Base-by-base conservation (phyloP, 2,329 filamentous ascomycete genomes). In the Epichloe brachyelytri region DNA sequence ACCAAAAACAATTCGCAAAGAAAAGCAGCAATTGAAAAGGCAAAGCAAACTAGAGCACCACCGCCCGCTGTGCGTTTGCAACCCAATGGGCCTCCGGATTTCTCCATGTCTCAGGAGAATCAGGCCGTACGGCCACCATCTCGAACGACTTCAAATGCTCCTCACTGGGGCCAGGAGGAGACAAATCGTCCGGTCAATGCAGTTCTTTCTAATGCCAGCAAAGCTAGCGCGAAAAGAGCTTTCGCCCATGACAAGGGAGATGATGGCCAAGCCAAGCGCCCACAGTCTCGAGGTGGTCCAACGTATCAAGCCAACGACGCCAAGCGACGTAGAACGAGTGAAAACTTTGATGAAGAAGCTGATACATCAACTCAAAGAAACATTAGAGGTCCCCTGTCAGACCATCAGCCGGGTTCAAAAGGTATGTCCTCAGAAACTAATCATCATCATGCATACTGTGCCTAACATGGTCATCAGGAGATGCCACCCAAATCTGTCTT, bases 331-430 rank as follows among this genome's bases (percentile, higher is more conserved):
- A 85, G 84, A 63, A 93, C 84, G 49, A 82, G 85, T 41, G 85
- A 91, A 48, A 78, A 82, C 52, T 77, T 80, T 54, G 82, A 87
- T 55, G 78, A 83, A 51, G 80, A 83, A 50, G 69, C 75, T 43
- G 76, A 79, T 45, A 74, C 74, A 61, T 74, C 80, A 51, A 76
- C 79, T 40, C 74, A 80, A 44, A 70, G 68, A 26, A 74, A 71
- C 52, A 75, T 90, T 59, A 93, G 90, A 71, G 86, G 85, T 87
- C 88, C 49, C 88, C 89, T 5, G 88, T 94, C 58, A 82, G 90
- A 53, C 88, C 89, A 54, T 94, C 88, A 2, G 83, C 77, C 46
- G 74, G 71, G 37, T 71, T 76, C 60, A 80, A 79, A 90, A 88
- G 78, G 83, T 87, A 70, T 68, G 72, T 51, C 3, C 5, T 20